Conservation (phyloP, 371 early-diverging fungal species). For the Paraphysoderma sedebokerense region DNA sequence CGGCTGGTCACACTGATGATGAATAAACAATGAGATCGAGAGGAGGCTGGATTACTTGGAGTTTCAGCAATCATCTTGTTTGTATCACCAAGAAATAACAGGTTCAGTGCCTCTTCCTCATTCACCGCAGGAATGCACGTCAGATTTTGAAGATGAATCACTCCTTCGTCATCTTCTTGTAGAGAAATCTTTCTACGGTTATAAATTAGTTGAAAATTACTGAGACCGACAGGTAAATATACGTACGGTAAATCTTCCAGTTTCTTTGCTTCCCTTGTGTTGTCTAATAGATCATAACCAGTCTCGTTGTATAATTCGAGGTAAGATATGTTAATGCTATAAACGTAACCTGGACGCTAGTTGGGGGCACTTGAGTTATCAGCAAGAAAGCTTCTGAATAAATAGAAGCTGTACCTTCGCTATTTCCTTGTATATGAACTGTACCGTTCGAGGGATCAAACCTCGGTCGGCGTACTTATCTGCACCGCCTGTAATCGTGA, state of each 20-base stretch:
- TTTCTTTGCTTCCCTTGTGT: constrained; percentile 26
- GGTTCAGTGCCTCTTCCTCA: constrained; percentile 34
- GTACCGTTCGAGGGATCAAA: constrained; percentile 31
- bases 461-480: constrained; percentile 34
- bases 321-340: constrained; percentile 28
- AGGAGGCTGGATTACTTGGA: constrained; percentile 42
- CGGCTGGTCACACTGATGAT: constrained; percentile 22
- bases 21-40: constrained; percentile 42
- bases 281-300: constrained; percentile 40
- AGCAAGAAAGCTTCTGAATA: background rate
- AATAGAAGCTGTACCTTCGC: constrained; percentile 10
- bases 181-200: constrained; percentile 22
- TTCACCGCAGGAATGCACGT: constrained; percentile 15
- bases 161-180: constrained; percentile 27
- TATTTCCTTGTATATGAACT: constrained; percentile 28
- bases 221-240: background rate
- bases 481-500: constrained; percentile 47
- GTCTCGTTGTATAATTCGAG: constrained; percentile 59
- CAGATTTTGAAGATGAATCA: constrained; percentile 35
- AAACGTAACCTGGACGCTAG: constrained; percentile 15
- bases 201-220: background rate
- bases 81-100: constrained; percentile 36
- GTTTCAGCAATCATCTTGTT: constrained; percentile 45
- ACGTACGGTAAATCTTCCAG: constrained; percentile 33
- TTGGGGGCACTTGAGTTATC: background rate